Conservation (phyloP, 2,329 filamentous ascomycete genomes). For the Pseudocercospora fuligena region DNA sequence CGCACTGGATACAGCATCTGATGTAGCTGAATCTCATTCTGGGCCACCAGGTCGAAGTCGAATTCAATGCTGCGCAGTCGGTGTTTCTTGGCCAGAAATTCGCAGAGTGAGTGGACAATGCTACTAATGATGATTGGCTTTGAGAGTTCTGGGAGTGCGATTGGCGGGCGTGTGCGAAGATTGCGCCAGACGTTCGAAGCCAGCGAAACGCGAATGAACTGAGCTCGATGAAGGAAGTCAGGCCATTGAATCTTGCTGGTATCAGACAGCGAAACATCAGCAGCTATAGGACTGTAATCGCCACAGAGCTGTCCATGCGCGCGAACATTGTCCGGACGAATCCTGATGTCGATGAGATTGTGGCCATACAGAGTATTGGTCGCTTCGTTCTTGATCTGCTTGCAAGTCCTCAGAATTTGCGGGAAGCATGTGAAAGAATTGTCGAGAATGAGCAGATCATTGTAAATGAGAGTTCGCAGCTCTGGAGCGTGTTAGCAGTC, state of each 20-base stretch:
- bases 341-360: slow-evolving; percentile 55
- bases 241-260: slow-evolving; percentile 10
- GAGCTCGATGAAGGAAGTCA: slow-evolving; percentile 20
- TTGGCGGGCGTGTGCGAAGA: neutral
- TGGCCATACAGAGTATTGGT: slow-evolving; percentile 50
- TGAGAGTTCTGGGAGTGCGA: neutral
- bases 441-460: slow-evolving; percentile 16
- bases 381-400: slow-evolving; percentile 47
- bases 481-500: slow-evolving; percentile 4
- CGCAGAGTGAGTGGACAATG: slow-evolving; percentile 5
- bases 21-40: neutral
- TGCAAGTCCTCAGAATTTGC: slow-evolving; percentile 46
- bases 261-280: neutral
- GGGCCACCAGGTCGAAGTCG: neutral
- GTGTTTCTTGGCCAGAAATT: neutral
- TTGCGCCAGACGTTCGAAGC: neutral
- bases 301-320: slow-evolving; percentile 19
- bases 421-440: slow-evolving; percentile 43
- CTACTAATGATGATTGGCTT: neutral
- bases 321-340: slow-evolving; percentile 17
- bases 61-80: slow-evolving; percentile 3
- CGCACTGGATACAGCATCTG: neutral
- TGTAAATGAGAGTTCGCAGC: slow-evolving; percentile 20
- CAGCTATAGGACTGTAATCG: neutral
- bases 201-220: slow-evolving; percentile 15